phyloP scores from a whole-genome alignment of 495 filamentous ascomycete species.

The Hypomontagnella monticulosa region DNA sequence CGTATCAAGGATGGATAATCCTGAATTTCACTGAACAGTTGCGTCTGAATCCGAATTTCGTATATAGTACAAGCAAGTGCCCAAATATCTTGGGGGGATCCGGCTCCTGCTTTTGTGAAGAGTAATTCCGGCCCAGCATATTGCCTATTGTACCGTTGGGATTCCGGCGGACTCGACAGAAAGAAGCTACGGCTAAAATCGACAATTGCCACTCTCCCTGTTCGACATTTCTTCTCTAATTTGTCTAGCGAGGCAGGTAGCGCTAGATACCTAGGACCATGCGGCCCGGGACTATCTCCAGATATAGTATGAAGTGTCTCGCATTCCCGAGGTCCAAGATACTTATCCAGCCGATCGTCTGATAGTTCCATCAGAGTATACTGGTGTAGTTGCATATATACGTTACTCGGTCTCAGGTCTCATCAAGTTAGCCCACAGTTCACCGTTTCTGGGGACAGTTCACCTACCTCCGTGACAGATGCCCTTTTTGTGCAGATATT shows the following conservation, averaged over 20 bases:
- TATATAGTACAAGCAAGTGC: slow-evolving; percentile 37
- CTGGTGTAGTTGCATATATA: slow-evolving; percentile 14
- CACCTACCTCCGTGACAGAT: slow-evolving; percentile 27
- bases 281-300: slow-evolving; percentile 7
- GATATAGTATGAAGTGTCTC: slow-evolving; percentile 1
- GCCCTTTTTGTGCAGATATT: slow-evolving; percentile 25
- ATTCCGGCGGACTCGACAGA: neutral
- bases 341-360: neutral
- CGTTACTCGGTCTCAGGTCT: slow-evolving; percentile 27
- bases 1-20: slow-evolving; percentile 10
- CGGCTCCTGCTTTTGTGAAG: slow-evolving; percentile 27
- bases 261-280: neutral
- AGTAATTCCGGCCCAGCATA: slow-evolving; percentile 39
- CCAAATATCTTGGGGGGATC: slow-evolving; percentile 40
- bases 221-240: slow-evolving; percentile 15
- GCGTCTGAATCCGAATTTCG: slow-evolving; percentile 15
- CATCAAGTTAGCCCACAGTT: neutral
- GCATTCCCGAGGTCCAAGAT: slow-evolving; percentile 18
- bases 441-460: neutral
- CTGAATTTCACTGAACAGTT: slow-evolving; percentile 20
- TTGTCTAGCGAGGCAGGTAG: slow-evolving; percentile 8
- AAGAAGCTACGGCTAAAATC: slow-evolving; percentile 41
- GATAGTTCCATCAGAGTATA: slow-evolving; percentile 15
- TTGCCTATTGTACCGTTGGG: slow-evolving; percentile 16
- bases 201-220: slow-evolving; percentile 33